phyloP scores from a whole-genome alignment of 2,329 filamentous ascomycete species.

The Colletotrichum godetiae region DNA sequence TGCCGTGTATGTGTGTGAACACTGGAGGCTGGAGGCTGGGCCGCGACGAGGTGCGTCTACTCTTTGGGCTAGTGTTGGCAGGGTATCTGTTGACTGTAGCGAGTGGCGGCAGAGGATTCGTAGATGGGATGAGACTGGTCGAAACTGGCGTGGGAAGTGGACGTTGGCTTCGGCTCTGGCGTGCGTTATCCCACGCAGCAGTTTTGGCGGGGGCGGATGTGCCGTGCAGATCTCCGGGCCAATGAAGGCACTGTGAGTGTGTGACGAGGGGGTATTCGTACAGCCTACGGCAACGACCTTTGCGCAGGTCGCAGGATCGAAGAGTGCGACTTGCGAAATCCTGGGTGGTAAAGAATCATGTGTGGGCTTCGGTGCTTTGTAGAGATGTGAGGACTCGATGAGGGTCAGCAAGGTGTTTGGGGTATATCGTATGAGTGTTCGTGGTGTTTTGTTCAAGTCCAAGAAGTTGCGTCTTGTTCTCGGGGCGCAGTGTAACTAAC shows the following conservation, averaged over 20 bases:
- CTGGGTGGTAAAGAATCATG: background rate
- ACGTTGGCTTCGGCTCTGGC: background rate
- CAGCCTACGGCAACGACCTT: background rate
- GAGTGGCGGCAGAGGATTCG: background rate
- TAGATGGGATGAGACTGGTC: background rate
- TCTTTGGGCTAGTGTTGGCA: background rate
- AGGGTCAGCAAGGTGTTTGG: background rate
- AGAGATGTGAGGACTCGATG: background rate
- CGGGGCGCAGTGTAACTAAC: background rate
- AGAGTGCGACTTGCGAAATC: background rate
- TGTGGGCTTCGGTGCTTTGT: background rate
- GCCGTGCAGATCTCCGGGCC: conserved; percentile 23
- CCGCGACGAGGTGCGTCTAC: conserved; percentile 12
- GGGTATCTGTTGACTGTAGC: background rate
- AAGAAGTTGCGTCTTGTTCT: background rate
- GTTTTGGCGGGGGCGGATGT: conserved; percentile 22
- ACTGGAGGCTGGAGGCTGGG: conserved; percentile 13
- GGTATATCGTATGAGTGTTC: background rate
- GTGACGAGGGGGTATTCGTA: background rate
- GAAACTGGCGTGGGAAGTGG: background rate
- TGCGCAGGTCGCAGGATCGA: background rate
- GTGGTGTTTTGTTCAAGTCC: background rate
- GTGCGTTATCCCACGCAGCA: conserved; percentile 22
- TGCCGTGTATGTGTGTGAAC: background rate
- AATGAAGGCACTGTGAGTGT: conserved; percentile 27